A percentile compares a stretch with the other conserved stretches of the same genome.
Conservation (phyloP, 305 asterid species). For the Rubia peregrina region DNA sequence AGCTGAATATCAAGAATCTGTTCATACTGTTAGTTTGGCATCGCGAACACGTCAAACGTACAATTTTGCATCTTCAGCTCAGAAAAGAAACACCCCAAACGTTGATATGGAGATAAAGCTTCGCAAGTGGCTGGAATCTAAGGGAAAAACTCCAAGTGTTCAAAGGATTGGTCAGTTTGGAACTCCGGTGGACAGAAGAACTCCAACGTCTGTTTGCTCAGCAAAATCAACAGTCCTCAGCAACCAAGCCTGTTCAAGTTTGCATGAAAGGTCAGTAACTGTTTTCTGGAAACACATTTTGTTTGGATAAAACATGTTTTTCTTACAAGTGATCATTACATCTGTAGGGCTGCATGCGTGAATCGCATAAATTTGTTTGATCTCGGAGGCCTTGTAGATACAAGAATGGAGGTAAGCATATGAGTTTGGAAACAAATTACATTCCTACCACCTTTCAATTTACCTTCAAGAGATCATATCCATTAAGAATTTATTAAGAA, state of each 20-base stretch:
- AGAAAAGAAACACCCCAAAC: slow-evolving; percentile 40
- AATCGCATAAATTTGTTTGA: slow-evolving; percentile 39
- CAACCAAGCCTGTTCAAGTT: slow-evolving; percentile 27
- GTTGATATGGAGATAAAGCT: slow-evolving; percentile 82
- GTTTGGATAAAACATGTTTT: background rate
- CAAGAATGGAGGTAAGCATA: slow-evolving; percentile 28
- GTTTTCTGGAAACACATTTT: background rate
- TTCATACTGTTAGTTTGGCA: slow-evolving; percentile 82
- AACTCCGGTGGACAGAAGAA: slow-evolving; percentile 46
- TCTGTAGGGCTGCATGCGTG: slow-evolving; percentile 41
- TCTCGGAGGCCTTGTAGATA: slow-evolving; percentile 25
- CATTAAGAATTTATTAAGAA: background rate
- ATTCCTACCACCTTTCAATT: slow-evolving; percentile 3
- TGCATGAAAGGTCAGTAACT: slow-evolving; percentile 37
- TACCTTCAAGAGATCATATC: background rate
- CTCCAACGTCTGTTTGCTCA: slow-evolving; percentile 46
- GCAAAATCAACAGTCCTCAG: slow-evolving; percentile 30
- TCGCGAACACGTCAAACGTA: slow-evolving; percentile 80
- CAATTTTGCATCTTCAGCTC: slow-evolving; percentile 41
- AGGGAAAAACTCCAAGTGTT: slow-evolving; percentile 62
- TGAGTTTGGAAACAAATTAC: background rate
- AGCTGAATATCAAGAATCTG: slow-evolving; percentile 83
- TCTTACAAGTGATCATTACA: slow-evolving; percentile 16
- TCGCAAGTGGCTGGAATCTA: slow-evolving; percentile 74
- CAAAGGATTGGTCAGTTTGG: slow-evolving; percentile 35